These are phyloP conservation scores for Geranium incanum DNA, from an alignment of 441 rosid genomes.

Conservation along the genomic window DNA sequence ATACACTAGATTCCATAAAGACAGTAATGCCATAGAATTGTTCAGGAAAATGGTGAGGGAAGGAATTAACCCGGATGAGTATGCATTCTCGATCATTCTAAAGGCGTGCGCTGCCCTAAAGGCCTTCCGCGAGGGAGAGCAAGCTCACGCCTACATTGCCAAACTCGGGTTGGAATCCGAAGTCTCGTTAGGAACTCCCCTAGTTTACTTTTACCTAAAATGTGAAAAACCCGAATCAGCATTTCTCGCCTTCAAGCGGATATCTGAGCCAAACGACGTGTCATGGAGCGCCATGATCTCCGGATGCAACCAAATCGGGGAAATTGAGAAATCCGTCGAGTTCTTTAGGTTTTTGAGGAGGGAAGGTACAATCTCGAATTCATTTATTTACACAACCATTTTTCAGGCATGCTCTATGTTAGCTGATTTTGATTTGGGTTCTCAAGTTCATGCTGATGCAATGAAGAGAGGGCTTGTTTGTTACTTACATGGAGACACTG, in stretches of 20 bases:
- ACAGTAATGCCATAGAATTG: constrained; percentile 31
- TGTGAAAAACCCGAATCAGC: constrained; percentile 42
- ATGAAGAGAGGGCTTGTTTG: background rate
- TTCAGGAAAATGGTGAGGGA: constrained; percentile 34
- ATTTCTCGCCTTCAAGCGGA: constrained; percentile 34
- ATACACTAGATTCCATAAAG: constrained; percentile 36
- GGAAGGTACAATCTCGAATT: background rate
- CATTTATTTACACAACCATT: background rate
- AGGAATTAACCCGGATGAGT: constrained; percentile 45
- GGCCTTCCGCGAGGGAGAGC: constrained; percentile 38
- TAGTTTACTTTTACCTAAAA: constrained; percentile 49
- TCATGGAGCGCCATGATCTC: constrained; percentile 52
- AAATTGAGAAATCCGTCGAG: constrained; percentile 27
- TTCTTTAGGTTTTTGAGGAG: background rate
- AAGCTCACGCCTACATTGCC: constrained; percentile 41
- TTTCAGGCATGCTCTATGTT: background rate
- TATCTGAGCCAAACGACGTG: constrained; percentile 45
- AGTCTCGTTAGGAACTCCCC: constrained; percentile 57
- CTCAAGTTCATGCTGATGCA: constrained; percentile 2
- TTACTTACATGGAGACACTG: background rate
- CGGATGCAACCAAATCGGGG: constrained; percentile 44
- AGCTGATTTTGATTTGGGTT: background rate
- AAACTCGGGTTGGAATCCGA: constrained; percentile 46
- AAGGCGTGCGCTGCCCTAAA: constrained; percentile 48
- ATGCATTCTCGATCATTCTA: constrained; percentile 47